Percentiles rank a stretch among this genome's conserved stretches.
These are phyloP conservation scores for Elongisporangium prolatum DNA, from an alignment of 352 stramenopile genomes.

Conservation along the genomic window DNA sequence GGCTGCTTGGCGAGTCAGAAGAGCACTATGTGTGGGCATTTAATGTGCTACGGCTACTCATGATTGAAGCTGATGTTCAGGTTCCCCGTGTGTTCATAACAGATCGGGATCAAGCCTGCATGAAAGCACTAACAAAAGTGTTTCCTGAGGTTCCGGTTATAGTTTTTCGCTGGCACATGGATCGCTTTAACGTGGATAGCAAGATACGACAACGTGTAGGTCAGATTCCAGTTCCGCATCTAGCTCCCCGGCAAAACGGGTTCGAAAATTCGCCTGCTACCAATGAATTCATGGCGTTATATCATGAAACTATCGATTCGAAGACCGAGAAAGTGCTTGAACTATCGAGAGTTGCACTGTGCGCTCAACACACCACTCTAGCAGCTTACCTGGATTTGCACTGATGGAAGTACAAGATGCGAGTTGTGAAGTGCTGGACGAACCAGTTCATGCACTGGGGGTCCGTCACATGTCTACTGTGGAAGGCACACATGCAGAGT, in stretches of 20 bases:
- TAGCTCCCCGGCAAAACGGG: background rate
- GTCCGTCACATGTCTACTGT: no score
- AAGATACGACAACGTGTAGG: background rate
- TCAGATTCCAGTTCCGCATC: background rate
- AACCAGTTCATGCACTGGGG: constrained; percentile 1
- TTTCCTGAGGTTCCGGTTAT: constrained; percentile 1
- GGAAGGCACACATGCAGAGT: no score
- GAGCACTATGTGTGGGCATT: constrained; percentile 9
- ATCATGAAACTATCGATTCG: background rate
- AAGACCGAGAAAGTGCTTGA: background rate
- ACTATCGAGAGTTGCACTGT: no score
- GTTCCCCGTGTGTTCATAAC: constrained; percentile 2
- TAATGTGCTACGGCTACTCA: background rate
- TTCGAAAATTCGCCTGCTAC: background rate
- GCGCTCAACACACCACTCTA: no score
- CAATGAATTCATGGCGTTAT: background rate
- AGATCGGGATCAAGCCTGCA: constrained; percentile 7
- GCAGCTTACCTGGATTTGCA: background rate
- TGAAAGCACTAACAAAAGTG: constrained; percentile 7
- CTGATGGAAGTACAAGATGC: constrained; percentile 5
- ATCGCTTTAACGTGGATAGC: constrained; percentile 7
- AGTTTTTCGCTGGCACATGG: constrained; percentile 14
- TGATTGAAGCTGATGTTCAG: background rate
- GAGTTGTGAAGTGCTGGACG: constrained; percentile 2
- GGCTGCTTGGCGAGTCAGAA: constrained; percentile 3